Percentiles rank a stretch among this genome's conserved stretches.
Evolutionary conservation across 306 rosid genomes (phyloP).

Genomic region (Cyamopsis tetragonoloba): DNA sequence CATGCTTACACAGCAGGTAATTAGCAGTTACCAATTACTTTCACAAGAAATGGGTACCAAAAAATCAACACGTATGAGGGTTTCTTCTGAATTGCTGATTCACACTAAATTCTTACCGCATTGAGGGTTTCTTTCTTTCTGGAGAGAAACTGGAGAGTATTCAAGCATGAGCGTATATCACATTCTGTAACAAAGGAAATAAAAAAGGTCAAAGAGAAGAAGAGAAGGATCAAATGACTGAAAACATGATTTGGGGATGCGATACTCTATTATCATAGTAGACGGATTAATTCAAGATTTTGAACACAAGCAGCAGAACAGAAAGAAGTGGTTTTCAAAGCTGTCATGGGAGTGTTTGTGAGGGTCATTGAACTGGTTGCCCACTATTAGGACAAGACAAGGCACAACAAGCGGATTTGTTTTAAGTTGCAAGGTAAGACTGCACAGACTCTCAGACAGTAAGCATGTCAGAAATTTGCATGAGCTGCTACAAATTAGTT

Average conservation of each 20-base stretch:
- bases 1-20: neutral
- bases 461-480: neutral
- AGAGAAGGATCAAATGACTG: constrained; percentile 17
- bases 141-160: constrained; percentile 86
- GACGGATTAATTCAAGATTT: neutral
- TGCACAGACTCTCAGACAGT: neutral
- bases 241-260: neutral
- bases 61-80: constrained; percentile 10
- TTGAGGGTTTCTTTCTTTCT: constrained; percentile 82
- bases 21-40: neutral
- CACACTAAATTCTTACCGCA: constrained; percentile 48
- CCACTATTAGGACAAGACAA: neutral
- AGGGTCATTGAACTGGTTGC: neutral
- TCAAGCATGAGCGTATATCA: constrained; percentile 96
- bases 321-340: neutral
- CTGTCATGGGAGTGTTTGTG: neutral
- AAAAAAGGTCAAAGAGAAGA: constrained; percentile 12
- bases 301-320: neutral
- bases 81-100: neutral
- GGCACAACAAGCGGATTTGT: neutral
- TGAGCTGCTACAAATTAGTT: neutral
- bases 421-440: neutral
- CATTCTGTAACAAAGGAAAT: constrained; percentile 57
- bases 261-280: neutral
- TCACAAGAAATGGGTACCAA: constrained; percentile 6